phyloP scores from a whole-genome alignment of 768 basidiomycete species.

The Melanogaster broomeanus region DNA sequence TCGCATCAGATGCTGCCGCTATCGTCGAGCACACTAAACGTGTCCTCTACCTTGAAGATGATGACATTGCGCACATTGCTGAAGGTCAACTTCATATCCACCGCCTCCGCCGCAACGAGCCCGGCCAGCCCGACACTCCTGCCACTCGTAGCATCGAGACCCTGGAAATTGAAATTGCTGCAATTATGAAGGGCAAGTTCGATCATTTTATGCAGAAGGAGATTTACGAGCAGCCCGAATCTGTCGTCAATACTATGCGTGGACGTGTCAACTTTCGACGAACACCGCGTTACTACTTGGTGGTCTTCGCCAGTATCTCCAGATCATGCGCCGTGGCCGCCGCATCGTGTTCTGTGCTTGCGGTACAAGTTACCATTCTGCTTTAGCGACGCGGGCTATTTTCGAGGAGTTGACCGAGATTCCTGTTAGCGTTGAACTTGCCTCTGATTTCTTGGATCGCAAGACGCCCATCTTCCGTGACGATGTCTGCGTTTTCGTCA shows the following conservation, averaged over 20 bases:
- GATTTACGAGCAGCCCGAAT: conserved; percentile 98
- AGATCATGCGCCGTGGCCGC: conserved; percentile 92
- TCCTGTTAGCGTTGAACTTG: conserved; percentile 94
- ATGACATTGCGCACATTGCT: conserved; percentile 97
- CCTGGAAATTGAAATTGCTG: conserved; percentile 97
- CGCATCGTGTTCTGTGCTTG: conserved; percentile 98
- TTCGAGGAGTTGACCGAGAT: conserved; percentile 99
- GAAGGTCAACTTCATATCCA: conserved; percentile 99
- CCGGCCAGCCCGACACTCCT: conserved; percentile 56
- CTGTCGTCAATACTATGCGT: conserved; percentile 99
- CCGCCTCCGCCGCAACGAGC: conserved; percentile 88
- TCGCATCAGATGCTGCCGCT: conserved; percentile 95
- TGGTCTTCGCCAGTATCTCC: conserved; percentile 92
- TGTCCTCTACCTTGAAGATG: conserved; percentile 97
- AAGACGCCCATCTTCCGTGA: conserved; percentile 99
- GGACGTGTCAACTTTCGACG: conserved; percentile 99
- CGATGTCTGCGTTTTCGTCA: conserved; percentile 94
- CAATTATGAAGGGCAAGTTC: conserved; percentile 99
- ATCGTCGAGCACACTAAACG: conserved; percentile 99
- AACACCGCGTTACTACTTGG: conserved; percentile 89
- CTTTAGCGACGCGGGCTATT: conserved; percentile 93
- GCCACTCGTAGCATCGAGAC: conserved; percentile 93
- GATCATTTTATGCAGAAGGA: conserved; percentile 99
- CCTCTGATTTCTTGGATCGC: conserved; percentile 97
- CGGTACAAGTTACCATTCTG: conserved; percentile 97